phyloP scores from a whole-genome alignment of 2,329 filamentous ascomycete species.

The Tolypocladium sp. region DNA sequence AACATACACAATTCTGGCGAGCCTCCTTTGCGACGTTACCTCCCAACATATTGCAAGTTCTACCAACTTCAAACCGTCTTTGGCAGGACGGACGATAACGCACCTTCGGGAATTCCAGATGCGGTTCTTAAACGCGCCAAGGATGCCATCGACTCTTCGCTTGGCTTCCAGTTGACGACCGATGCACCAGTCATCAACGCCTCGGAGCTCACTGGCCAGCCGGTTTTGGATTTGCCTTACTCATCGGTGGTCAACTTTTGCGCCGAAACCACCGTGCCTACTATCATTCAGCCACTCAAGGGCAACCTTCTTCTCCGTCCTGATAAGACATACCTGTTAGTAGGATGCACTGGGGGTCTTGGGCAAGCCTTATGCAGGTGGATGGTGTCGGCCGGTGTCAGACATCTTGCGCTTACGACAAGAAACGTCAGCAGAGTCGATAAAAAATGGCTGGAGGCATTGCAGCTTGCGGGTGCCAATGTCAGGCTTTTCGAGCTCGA shows the following conservation, averaged over 20 bases:
- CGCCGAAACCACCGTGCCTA: background rate
- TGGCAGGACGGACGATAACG: background rate
- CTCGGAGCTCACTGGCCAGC: background rate
- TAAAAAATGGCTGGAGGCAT: conserved; percentile 12
- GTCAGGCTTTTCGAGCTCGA: conserved; percentile 6
- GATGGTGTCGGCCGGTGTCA: conserved; percentile 29
- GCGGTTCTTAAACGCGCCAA: background rate
- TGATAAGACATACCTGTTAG: conserved; percentile 22
- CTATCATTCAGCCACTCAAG: background rate
- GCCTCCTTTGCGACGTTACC: background rate
- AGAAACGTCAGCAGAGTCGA: conserved; percentile 26
- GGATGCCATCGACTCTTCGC: background rate
- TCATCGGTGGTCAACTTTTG: background rate
- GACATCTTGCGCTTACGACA: conserved; percentile 24
- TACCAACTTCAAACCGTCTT: background rate
- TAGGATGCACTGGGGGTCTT: conserved; percentile 21
- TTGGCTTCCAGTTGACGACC: background rate
- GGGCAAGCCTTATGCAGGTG: conserved; percentile 28
- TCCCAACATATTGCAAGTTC: background rate
- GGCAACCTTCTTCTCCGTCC: conserved; percentile 9
- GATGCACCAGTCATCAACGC: background rate
- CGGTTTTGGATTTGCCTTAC: background rate
- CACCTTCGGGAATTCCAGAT: background rate
- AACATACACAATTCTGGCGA: background rate
- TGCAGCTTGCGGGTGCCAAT: background rate